Conservation (phyloP, 2,329 filamentous ascomycete genomes). For the Atkinsonella texensis region DNA sequence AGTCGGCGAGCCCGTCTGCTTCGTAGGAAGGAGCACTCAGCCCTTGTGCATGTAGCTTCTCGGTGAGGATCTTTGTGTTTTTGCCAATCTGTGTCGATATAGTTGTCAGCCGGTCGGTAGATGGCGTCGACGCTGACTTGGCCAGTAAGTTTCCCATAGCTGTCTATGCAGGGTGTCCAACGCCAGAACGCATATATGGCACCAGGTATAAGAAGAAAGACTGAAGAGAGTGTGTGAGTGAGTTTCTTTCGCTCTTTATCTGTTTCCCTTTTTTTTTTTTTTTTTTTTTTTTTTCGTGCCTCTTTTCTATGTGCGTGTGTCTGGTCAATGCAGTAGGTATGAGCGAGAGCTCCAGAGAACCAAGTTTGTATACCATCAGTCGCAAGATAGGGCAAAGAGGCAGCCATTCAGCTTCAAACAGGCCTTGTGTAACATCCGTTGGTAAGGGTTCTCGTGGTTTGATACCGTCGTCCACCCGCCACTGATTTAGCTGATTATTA, state of each 20-base stretch:
- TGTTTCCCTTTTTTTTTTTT: too few species aligned
- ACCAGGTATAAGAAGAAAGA: neutral
- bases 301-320: too few species aligned
- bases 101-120: constrained; percentile 9
- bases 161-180: neutral
- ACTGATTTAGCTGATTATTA: neutral
- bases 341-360: neutral
- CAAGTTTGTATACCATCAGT: neutral
- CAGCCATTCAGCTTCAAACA: neutral
- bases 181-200: neutral
- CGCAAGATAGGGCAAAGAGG: neutral
- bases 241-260: neutral
- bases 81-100: constrained; percentile 10
- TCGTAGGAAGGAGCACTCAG: constrained; percentile 12
- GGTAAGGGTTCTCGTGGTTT: neutral
- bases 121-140: neutral
- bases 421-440: neutral
- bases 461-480: neutral
- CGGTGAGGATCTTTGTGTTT: constrained; percentile 10
- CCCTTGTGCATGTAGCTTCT: constrained; percentile 9
- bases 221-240: neutral
- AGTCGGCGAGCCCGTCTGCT: constrained; percentile 10
- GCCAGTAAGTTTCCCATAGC: constrained; percentile 2
- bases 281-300: too few species aligned
- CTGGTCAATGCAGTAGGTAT: neutral